phyloP scores from a whole-genome alignment of 2,329 filamentous ascomycete species.

The Cryphonectria radicalis region DNA sequence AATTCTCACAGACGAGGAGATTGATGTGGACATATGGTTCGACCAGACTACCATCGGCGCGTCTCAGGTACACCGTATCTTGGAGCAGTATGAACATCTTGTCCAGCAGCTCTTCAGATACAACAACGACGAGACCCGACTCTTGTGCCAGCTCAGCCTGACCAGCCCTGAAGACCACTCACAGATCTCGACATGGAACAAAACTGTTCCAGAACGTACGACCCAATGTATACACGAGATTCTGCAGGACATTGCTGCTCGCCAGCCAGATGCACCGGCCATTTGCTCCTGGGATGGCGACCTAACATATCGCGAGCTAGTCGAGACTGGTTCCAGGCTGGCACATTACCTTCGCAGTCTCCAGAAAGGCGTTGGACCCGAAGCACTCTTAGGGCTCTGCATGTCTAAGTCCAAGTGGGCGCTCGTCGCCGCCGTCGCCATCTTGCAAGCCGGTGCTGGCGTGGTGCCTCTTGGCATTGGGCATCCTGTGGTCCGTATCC shows the following conservation, averaged over 20 bases:
- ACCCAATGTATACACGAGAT: constrained; percentile 13
- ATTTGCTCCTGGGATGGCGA: constrained; percentile 38
- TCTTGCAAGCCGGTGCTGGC: constrained; percentile 40
- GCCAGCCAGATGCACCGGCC: constrained; percentile 33
- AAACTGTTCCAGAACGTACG: constrained; percentile 5
- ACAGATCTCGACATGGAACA: background rate
- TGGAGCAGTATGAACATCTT: background rate
- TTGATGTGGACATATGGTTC: background rate
- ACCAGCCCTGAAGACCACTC: background rate
- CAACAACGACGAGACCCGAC: background rate
- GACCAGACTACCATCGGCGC: background rate
- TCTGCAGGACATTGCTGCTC: background rate
- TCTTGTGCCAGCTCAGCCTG: background rate
- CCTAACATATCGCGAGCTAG: constrained; percentile 36
- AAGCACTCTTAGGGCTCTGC: constrained; percentile 40
- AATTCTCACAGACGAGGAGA: background rate
- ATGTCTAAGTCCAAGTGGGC: constrained; percentile 42
- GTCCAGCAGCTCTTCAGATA: constrained; percentile 16
- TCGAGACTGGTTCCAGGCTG: constrained; percentile 27
- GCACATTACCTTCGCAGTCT: background rate
- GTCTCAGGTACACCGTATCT: background rate
- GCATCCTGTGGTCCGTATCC: constrained; percentile 42
- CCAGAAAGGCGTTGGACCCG: constrained; percentile 32
- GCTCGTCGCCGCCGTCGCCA: constrained; percentile 38
- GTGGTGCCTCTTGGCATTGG: constrained; percentile 42